phyloP scores from a whole-genome alignment of 306 rosid genomes.

The Dryas octopetala region DNA sequence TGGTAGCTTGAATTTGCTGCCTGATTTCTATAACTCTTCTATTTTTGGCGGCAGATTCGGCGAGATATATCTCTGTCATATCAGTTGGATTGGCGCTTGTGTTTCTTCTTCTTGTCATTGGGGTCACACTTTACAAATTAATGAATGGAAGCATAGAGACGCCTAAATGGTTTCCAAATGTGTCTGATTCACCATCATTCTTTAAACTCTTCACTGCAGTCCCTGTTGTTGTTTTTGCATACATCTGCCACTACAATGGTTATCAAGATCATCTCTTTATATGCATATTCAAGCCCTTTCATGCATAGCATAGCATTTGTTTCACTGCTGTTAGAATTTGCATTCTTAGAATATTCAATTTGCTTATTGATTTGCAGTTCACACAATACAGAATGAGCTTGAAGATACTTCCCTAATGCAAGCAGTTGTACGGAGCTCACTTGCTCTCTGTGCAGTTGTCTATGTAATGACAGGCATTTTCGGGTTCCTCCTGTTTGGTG shows the following conservation, averaged over 20 bases:
- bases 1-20: too few species aligned
- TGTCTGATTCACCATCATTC: conserved; percentile 34
- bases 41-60: conserved; percentile 36
- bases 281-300: too few species aligned
- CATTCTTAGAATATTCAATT: not conserved
- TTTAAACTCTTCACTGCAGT: conserved; percentile 35
- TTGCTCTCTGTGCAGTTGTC: conserved; percentile 36
- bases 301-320: not conserved
- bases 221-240: conserved; percentile 42
- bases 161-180: conserved; percentile 36
- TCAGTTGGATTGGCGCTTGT: conserved; percentile 44
- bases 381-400: conserved; percentile 43
- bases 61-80: conserved; percentile 35
- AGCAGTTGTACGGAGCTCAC: conserved; percentile 28
- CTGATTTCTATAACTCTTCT: not conserved
- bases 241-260: conserved; percentile 51
- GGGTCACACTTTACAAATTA: conserved; percentile 34
- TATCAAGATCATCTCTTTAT: not conserved
- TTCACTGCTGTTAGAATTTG: not conserved
- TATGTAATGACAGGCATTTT: conserved; percentile 43
- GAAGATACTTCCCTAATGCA: conserved; percentile 27
- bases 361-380: conserved; percentile 35
- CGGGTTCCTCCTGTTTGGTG: conserved; percentile 45
- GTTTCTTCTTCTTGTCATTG: conserved; percentile 36
- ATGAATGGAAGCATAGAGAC: conserved; percentile 31